phyloP scores from a whole-genome alignment of 495 filamentous ascomycete species.

The Penicillium waksmanii region DNA sequence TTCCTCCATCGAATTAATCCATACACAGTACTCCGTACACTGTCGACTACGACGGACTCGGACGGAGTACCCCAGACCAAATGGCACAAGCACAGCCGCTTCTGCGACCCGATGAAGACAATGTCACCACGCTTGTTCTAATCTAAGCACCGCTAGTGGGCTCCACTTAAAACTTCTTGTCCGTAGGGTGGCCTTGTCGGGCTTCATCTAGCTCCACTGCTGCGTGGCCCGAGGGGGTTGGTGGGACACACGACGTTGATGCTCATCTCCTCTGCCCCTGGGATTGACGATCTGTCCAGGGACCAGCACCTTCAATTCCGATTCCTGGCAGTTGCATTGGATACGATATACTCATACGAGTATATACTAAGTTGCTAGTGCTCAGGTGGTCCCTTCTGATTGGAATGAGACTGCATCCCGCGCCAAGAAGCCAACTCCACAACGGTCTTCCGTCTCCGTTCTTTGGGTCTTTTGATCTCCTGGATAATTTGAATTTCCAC shows the following conservation, averaged over 20 bases:
- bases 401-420: neutral
- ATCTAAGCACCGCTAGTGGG: constrained; percentile 32
- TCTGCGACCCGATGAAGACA: neutral
- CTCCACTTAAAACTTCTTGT: constrained; percentile 31
- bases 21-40: neutral
- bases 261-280: neutral
- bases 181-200: constrained; percentile 9
- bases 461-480: constrained; percentile 6
- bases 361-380: too few relatives aligned
- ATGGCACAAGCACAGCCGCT: too few relatives aligned
- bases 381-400: neutral
- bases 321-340: too few relatives aligned
- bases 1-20: neutral
- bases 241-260: constrained; percentile 15
- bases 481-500: constrained; percentile 18
- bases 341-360: too few relatives aligned
- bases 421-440: constrained; percentile 30
- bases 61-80: neutral
- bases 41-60: neutral
- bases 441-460: too few relatives aligned
- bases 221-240: constrained; percentile 28
- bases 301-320: too few relatives aligned
- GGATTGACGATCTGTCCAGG: neutral
- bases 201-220: constrained; percentile 27
- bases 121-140: constrained; percentile 27